Base-by-base conservation (phyloP, 805 yeast species). In the Suhomyces emberorum region DNA sequence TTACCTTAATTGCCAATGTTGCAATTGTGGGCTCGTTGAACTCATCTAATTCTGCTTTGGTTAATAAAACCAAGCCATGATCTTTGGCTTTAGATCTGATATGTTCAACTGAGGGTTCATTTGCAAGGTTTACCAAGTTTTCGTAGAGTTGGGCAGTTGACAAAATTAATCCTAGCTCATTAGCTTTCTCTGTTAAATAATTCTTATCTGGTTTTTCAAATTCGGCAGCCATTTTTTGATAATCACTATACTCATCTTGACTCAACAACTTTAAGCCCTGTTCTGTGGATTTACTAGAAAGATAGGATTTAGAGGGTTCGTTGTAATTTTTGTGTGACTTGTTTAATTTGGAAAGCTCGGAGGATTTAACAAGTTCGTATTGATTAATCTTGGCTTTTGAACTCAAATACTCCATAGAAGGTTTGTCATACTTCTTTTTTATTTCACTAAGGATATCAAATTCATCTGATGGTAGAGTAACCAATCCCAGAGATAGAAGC, bases 111-210 rank as follows among this genome's bases (percentile, higher is more conserved):
- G 50, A 25, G 7, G 66, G 66, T 7, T 43, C 40, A 17, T 59
- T 44, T 0, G 60, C 56, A 17, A 39, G 37, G n/a, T 44, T 44
- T 3, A 48, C 54, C 26, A 67, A 42, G 20, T 60, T 55, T 15
- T 64, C 69, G 33, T 61, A 57, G 15, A 52, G 50, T 14, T 48
- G 44, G 1, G 61, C 37, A 1, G 69, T 43, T 1, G 65, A 46
- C 3, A 65, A 48, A 15, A 57, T 57, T 16, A 59, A 46, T 1
- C 69, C 69, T 26, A 60, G 37, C 14, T 58, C 54, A 41, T 61
- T 60, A 10, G 72, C 69, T 40, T 61, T 65, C 4, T 46, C 30
- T 1, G 63, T 57, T 14, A 65, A 42, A 37, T 63, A 64, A 1
- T 48, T 54, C 38, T 56, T 56, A 12, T 49, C 47, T 3, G 72